Evolutionary conservation across 768 basidiomycete species (phyloP), one percentile per base, ranked within the genome.

Genomic region (Ramaria rubella): DNA sequence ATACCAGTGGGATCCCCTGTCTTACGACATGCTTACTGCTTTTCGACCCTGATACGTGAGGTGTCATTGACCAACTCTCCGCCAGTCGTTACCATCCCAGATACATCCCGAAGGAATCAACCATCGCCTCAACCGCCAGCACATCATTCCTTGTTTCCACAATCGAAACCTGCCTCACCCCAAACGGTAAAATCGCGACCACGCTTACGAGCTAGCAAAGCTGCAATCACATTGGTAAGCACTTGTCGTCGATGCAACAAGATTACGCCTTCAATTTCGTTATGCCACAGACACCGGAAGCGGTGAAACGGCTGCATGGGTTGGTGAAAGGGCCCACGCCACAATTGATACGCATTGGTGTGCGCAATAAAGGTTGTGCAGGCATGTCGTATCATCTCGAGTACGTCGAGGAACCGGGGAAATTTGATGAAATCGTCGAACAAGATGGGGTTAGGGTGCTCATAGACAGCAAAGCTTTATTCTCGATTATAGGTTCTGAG

Each of bases 291-390:
- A 90, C 92, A 38, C 84, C 90, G 0, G 69, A 72, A 24, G 95
- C 94, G 12, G 83, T 94, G 5, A 67, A 72, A 6, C 85, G 89
- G 24, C 76, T 98, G 50, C 80, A 73, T 3, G 77, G 73, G n/a
- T 78, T 99, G 27, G 72, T 92, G 45, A 78, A 78, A n/a, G 81
- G 86, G 9, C 92, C 94, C 23, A 86, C 86, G 2, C 94, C 95
- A 0, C 91, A 93, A 66, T 80, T 94, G 61, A 89, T 99, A 58
- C 87, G 95, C 3, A 90, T 99, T 56, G 93, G 94, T 40, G 94
- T 99, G 53, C 85, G 89, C 62, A 95, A 96, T 76, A 95, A 97
- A 73, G 96, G 96, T 27, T 99, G 96, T 71, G 96, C 96, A 0
- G 96, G 86, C 1, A 79, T 88, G 66, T 77, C 77, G 14, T 82